Conservation (phyloP, 495 filamentous ascomycete genomes). For the Durotheca rogersii region DNA sequence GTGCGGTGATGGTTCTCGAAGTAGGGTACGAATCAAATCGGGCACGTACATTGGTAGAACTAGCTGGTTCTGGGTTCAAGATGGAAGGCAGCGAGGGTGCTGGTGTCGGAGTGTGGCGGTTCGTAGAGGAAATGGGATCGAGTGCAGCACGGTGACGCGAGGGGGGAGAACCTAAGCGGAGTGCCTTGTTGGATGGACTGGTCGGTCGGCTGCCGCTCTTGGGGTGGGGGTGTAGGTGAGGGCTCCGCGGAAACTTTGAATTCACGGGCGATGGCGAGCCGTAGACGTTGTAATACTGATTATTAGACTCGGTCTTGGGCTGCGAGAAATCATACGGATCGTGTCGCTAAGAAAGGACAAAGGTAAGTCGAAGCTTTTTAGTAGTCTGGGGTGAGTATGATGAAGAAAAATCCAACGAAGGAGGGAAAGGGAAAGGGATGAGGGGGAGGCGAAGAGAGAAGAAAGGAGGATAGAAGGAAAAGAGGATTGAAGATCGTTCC, state of each 20-base stretch:
- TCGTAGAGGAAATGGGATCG: constrained; percentile 43
- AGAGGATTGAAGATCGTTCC: constrained; percentile 9
- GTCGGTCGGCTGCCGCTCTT: constrained; percentile 54
- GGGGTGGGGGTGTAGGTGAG: constrained; percentile 56
- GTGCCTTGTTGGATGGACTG: constrained; percentile 53
- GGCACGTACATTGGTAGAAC: constrained; percentile 46
- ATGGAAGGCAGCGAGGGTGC: constrained; percentile 41
- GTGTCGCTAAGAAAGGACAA: constrained; percentile 46
- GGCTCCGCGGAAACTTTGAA: constrained; percentile 57
- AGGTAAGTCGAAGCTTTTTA: constrained; percentile 10
- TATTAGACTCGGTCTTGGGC: constrained; percentile 34
- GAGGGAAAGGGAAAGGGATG: constrained; percentile 28
- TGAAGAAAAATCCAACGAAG: constrained; percentile 8
- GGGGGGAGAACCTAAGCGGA: constrained; percentile 52
- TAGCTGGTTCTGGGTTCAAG: constrained; percentile 48
- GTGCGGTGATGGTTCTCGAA: constrained; percentile 7
- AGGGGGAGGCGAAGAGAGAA: constrained; percentile 16
- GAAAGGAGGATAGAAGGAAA: constrained; percentile 10
- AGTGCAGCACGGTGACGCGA: constrained; percentile 43
- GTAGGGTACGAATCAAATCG: constrained; percentile 1
- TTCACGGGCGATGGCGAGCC: constrained; percentile 59
- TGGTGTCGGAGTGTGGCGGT: constrained; percentile 47
- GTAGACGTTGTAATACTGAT: constrained; percentile 57
- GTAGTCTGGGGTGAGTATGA: not conserved
- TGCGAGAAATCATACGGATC: constrained; percentile 53